phyloP scores from a whole-genome alignment of 495 filamentous ascomycete species.

The Pseudomonodictys pantanalensis region DNA sequence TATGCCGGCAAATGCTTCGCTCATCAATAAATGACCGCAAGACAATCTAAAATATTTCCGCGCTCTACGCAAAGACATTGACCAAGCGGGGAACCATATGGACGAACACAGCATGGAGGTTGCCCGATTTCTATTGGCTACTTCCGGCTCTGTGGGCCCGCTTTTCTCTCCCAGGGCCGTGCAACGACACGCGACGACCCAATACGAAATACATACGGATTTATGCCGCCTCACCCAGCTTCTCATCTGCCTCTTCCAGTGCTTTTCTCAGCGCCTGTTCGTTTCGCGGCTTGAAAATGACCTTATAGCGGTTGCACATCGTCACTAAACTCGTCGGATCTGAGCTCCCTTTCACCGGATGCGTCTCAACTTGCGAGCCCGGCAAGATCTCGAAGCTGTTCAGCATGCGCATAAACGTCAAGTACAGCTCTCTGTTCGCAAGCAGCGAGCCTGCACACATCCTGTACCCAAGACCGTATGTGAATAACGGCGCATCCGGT shows the following conservation, averaged over 20 bases:
- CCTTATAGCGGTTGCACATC: conserved; percentile 55
- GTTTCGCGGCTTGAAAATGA: conserved; percentile 54
- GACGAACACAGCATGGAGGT: background rate
- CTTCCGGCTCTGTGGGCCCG: too few species aligned
- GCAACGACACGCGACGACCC: too few species aligned
- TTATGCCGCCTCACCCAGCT: background rate
- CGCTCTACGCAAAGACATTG: background rate
- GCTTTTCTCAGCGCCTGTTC: conserved; percentile 42
- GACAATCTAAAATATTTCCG: background rate
- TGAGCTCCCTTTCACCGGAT: conserved; percentile 55
- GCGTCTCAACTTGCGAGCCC: conserved; percentile 45
- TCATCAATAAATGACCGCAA: background rate
- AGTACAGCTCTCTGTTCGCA: conserved; percentile 63
- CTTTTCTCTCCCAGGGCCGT: too few species aligned
- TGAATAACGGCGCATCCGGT: conserved; percentile 59
- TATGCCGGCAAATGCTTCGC: background rate
- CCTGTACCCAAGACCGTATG: conserved; percentile 61
- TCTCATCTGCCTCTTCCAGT: conserved; percentile 25
- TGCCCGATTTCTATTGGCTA: too few species aligned
- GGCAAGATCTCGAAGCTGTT: conserved; percentile 57
- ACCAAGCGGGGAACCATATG: background rate
- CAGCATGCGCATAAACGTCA: conserved; percentile 61
- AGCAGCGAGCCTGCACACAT: conserved; percentile 65
- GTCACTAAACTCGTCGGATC: conserved; percentile 59
- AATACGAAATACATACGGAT: background rate